Evolutionary conservation across 2,329 filamentous ascomycete genomes (phyloP), one percentile per base, ranked within the genome.

Genomic region (Pestalotiopsis sp.): DNA sequence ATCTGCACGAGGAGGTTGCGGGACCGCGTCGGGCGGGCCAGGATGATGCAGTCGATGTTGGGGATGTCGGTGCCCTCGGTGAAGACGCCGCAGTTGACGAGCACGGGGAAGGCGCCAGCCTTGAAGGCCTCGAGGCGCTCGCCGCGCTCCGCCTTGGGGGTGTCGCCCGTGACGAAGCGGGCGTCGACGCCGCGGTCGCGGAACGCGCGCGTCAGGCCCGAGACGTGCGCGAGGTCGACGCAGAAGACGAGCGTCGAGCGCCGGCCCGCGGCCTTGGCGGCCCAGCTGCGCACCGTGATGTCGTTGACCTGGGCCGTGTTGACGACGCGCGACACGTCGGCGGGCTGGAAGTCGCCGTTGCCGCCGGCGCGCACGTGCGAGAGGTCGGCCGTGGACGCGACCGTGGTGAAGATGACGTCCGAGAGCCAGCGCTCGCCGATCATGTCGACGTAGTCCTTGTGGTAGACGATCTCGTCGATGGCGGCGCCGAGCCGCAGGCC

Each of bases 41-140:
- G 85, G 9, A 99, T 77, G 26, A 99, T 88, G 76, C 96, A 98
- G 81, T 99, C 96, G 71, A 99, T 93, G 77, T 97, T 98, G 5
- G 97, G 96, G 39, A 99, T 97, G 75, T 99, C 96, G 0, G 96
- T 99, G 2, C 96, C 96, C 81, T 99, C 96, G 0, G 95, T 98
- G 75, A 97, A 98, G 55, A 99, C 92, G 9, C 94, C 94, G 75
- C 96, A 98, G 77, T 99, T 99, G 64, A 99, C 82, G 14, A 99
- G 85, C 1, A 99, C 93, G 0, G 94, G 93, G 70, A 93, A 98
- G 57, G 94, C 87, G 7, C 90, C 87, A 1, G 83, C 85, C 71
- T 87, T 92, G 79, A 99, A 99, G 2, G 88, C 88, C 39, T 93
- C 89, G 1, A 99, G 84, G 1, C 88, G 88, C 64, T 91, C 85